These are phyloP conservation scores for Collybia sordida DNA, from an alignment of 768 basidiomycete genomes.

Conservation along the genomic window DNA sequence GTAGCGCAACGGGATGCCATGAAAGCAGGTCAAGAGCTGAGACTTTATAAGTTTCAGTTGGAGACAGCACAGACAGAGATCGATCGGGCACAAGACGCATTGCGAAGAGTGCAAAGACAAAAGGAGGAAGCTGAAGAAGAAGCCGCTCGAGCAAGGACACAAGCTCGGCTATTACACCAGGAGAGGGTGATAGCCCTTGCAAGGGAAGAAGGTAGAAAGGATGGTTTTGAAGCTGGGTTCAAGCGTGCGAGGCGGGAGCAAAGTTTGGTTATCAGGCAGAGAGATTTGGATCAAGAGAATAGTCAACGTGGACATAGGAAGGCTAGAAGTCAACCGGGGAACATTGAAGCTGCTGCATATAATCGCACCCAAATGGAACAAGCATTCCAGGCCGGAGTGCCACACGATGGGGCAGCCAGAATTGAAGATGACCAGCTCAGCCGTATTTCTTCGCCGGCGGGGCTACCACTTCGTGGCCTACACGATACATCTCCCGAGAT, in stretches of 20 bases:
- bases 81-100: conserved; percentile 45
- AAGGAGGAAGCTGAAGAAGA: conserved; percentile 58
- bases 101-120: conserved; percentile 47
- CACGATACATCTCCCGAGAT: conserved; percentile 1
- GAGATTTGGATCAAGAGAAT: neutral
- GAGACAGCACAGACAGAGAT: conserved; percentile 50
- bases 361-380: neutral
- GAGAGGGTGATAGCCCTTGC: conserved; percentile 51
- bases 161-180: conserved; percentile 49
- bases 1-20: conserved; percentile 35
- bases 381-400: neutral
- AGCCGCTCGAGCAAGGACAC: conserved; percentile 49
- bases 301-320: neutral
- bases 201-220: conserved; percentile 56
- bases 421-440: conserved; percentile 2
- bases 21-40: conserved; percentile 34
- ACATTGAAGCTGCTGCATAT: neutral
- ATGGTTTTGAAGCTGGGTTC: conserved; percentile 51
- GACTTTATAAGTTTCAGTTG: conserved; percentile 38
- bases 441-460: conserved; percentile 9
- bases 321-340: neutral
- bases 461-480: conserved; percentile 1
- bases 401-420: neutral
- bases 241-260: conserved; percentile 33
- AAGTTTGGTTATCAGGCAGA: conserved; percentile 3